Percentiles rank a stretch among this genome's conserved stretches.
Evolutionary conservation across 495 filamentous ascomycete genomes (phyloP).

Genomic region (Acidomyces sp.): DNA sequence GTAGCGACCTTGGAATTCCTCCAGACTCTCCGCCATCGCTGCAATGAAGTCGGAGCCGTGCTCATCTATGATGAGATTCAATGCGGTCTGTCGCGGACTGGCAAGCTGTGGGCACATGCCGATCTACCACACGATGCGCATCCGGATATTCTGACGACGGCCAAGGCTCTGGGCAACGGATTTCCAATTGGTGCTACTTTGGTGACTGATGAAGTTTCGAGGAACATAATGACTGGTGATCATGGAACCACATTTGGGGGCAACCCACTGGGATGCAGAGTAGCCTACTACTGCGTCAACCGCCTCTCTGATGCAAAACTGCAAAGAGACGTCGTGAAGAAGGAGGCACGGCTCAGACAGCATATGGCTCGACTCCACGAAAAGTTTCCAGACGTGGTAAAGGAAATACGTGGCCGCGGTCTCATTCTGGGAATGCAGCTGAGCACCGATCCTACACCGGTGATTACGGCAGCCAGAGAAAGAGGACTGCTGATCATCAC

Average conservation of each 20-base stretch:
- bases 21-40: slow-evolving; percentile 58
- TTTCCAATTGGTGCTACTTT: slow-evolving; percentile 90
- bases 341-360: slow-evolving; percentile 48
- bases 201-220: slow-evolving; percentile 59
- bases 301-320: slow-evolving; percentile 53
- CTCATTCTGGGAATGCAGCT: slow-evolving; percentile 80
- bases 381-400: slow-evolving; percentile 57
- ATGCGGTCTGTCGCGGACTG: slow-evolving; percentile 79
- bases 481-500: slow-evolving; percentile 82
- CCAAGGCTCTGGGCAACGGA: slow-evolving; percentile 93
- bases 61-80: slow-evolving; percentile 96
- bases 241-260: slow-evolving; percentile 97
- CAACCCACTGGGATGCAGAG: slow-evolving; percentile 73
- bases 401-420: slow-evolving; percentile 69
- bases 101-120: slow-evolving; percentile 75
- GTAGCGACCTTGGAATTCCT: slow-evolving; percentile 74
- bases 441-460: slow-evolving; percentile 47
- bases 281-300: slow-evolving; percentile 74
- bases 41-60: slow-evolving; percentile 75
- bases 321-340: slow-evolving; percentile 49
- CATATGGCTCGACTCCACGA: slow-evolving; percentile 50
- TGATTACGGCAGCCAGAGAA: slow-evolving; percentile 78
- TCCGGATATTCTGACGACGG: slow-evolving; percentile 84
- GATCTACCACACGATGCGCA: slow-evolving; percentile 62
- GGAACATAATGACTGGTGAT: slow-evolving; percentile 81